Conservation (phyloP, 768 basidiomycete species). For the Mycena polygramma region DNA sequence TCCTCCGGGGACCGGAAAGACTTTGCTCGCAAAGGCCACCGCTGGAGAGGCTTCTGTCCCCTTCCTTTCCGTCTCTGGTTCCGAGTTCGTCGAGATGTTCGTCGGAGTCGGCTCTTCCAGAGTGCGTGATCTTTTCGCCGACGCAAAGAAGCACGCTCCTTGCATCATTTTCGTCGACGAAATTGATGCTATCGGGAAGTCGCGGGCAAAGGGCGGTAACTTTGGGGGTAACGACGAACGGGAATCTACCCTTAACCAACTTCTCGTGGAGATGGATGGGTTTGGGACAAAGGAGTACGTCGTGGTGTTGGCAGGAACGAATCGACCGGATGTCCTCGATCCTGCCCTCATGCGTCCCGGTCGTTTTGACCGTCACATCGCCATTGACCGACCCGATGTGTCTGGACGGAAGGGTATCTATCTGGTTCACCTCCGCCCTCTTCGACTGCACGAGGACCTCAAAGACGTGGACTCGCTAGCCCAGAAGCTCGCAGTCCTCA, state of each 20-base stretch:
- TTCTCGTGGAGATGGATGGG: constrained; percentile 99
- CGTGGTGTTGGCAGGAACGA: constrained; percentile 96
- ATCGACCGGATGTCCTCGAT: constrained; percentile 96
- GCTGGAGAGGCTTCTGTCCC: constrained; percentile 98
- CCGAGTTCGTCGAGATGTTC: constrained; percentile 99
- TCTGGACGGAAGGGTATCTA: constrained; percentile 95
- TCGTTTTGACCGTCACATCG: constrained; percentile 96
- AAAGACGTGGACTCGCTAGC: constrained; percentile 71
- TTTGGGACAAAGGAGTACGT: constrained; percentile 98
- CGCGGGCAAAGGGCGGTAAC: constrained; percentile 84
- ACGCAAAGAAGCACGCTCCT: constrained; percentile 97
- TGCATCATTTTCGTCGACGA: constrained; percentile 99
- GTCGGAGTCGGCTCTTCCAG: constrained; percentile 98
- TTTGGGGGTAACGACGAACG: constrained; percentile 94
- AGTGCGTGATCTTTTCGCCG: constrained; percentile 97
- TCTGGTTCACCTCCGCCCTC: constrained; percentile 89
- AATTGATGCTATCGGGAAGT: constrained; percentile 98
- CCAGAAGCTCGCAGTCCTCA: constrained; percentile 95
- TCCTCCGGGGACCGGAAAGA: constrained; percentile 98
- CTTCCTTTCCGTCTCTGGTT: constrained; percentile 98
- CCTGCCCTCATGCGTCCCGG: constrained; percentile 96
- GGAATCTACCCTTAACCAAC: constrained; percentile 96
- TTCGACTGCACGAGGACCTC: constrained; percentile 74
- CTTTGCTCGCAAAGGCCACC: constrained; percentile 96
- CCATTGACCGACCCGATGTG: constrained; percentile 95